Percentiles rank a stretch among this genome's conserved stretches.
These are phyloP conservation scores for Hanseniaspora mollemarum DNA, from an alignment of 805 yeast species.

Conservation along the genomic window DNA sequence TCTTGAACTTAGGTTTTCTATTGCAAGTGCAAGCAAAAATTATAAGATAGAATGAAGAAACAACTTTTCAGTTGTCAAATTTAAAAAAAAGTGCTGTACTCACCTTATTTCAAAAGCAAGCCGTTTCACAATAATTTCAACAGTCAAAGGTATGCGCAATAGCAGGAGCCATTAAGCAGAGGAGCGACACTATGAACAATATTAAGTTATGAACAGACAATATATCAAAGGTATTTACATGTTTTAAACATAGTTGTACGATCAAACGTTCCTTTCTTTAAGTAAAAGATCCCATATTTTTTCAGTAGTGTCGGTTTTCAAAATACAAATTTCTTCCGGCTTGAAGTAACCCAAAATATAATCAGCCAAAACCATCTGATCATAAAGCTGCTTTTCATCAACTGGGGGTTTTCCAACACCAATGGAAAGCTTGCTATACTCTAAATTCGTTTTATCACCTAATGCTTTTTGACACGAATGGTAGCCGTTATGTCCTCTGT, in stretches of 20 bases:
- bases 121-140: no score
- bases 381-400: not conserved
- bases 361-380: not conserved
- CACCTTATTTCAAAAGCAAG: no score
- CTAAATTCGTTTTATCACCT: not conserved
- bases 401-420: conserved; percentile 1
- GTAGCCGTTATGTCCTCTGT: conserved; percentile 13
- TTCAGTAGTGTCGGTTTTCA: not conserved
- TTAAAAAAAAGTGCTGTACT: not conserved
- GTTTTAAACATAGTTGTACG: not conserved
- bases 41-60: no score
- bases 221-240: not conserved
- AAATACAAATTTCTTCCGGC: not conserved
- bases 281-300: not conserved
- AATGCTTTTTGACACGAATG: not conserved
- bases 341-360: conserved; percentile 3
- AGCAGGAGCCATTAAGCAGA: no score
- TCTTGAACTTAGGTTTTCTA: not conserved
- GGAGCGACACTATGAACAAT: no score
- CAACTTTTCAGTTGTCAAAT: no score
- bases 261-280: not conserved
- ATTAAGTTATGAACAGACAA: no score
- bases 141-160: no score
- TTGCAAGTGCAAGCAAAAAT: no score
- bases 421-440: not conserved